Percentiles rank a stretch among this genome's conserved stretches.
Conservation (phyloP, 352 stramenopile genomes). For the Globisporangium camurandrum region DNA sequence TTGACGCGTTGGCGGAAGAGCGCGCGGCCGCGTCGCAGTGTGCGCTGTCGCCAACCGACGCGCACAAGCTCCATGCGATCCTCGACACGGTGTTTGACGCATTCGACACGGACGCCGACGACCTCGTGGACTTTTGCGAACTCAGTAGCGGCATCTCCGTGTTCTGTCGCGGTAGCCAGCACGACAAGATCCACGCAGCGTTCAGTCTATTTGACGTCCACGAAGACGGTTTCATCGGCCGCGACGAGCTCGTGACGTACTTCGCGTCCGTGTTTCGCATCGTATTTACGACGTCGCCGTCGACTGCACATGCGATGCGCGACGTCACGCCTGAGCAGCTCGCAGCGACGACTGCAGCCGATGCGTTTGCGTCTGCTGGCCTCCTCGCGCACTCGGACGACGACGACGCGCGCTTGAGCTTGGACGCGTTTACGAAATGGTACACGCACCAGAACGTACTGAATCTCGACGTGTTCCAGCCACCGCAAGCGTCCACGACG, state of each 20-base stretch:
- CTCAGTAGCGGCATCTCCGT: conserved; percentile 78
- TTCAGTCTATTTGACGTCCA: conserved; percentile 88
- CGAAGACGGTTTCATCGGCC: conserved; percentile 77
- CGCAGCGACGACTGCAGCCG: conserved; percentile 51
- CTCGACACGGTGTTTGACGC: conserved; percentile 64
- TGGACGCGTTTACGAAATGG: conserved; percentile 83
- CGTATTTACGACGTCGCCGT: conserved; percentile 64
- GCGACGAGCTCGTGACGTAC: conserved; percentile 84
- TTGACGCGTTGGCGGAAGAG: conserved; percentile 53
- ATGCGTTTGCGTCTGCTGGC: conserved; percentile 60
- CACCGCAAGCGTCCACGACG: conserved; percentile 8
- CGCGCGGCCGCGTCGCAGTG: conserved; percentile 16
- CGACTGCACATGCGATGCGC: conserved; percentile 25
- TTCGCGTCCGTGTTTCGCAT: conserved; percentile 78
- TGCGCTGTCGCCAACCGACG: conserved; percentile 20
- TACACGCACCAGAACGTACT: conserved; percentile 37
- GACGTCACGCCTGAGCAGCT: conserved; percentile 63
- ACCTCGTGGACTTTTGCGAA: conserved; percentile 82
- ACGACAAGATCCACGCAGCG: conserved; percentile 74
- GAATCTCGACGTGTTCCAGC: conserved; percentile 13
- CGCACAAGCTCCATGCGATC: conserved; percentile 34
- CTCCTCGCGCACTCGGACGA: conserved; percentile 53
- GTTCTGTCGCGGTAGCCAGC: conserved; percentile 65
- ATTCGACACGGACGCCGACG: conserved; percentile 73
- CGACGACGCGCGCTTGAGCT: conserved; percentile 62